Evolutionary conservation across 2,329 filamentous ascomycete species (phyloP), one percentile per base, ranked within the genome.

Genomic region (Hypoxylon rubiginosum): DNA sequence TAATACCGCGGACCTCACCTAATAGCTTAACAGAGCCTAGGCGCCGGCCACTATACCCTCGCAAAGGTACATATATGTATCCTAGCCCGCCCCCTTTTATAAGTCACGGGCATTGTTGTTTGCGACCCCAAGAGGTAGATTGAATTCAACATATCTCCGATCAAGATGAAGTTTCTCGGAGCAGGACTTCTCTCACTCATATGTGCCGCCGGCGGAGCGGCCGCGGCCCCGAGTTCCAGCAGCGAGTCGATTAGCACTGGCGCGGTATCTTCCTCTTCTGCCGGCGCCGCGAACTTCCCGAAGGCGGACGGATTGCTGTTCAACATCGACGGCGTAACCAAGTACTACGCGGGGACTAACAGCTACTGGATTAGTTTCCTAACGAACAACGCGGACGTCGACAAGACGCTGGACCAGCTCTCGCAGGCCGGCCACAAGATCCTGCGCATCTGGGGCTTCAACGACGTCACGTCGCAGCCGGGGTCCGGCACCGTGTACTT

Each of bases 401-500:
- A 89, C 70, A 76, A 79, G n/a, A 77, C 82, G 13, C 77, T 86
- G 55, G 77, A 81, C 64, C 81, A 87, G 71, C 73, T 89, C 15
- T 73, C 79, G 53, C 68, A 77, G 32, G 83, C 86, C 2, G 86
- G 86, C 0, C 82, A 85, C 64, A 88, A 86, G 73, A 84, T 90
- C 64, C 79, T 89, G 34, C 82, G 88, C 15, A 81, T 89, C 51
- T 89, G 87, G 88, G 86, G 87, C 3, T 90, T 90, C 79, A 88
- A 88, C 77, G 86, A 89, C 68, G 85, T 87, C 13, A 87, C 79
- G 4, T 68, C 76, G 2, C 74, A 75, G 11, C 81, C 81, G 0
- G 72, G 73, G 26, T 61, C 70, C 4, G 72, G 72, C 41, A 80
- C 78, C 1, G 79, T 84, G 10, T 88, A 84, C 78, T 89, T 83